Conservation (phyloP, 345 rosid genomes). For the Linum trigynum region DNA sequence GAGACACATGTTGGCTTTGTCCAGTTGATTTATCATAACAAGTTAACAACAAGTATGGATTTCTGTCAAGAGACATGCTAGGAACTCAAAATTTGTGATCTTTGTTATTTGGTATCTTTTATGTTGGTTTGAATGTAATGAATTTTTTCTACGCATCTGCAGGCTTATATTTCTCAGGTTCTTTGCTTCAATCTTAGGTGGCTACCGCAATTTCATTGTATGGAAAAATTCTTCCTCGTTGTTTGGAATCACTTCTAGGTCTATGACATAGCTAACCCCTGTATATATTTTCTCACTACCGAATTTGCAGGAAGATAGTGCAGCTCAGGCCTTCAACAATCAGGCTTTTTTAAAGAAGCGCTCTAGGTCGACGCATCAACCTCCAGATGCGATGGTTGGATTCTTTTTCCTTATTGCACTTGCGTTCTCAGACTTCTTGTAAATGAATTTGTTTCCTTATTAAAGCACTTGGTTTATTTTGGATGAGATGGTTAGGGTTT, state of each 20-base stretch:
- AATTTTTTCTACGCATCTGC: slow-evolving; percentile 21
- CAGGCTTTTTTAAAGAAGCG: slow-evolving; percentile 92
- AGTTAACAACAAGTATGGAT: too few species aligned
- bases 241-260: slow-evolving; percentile 11
- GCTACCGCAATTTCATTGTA: slow-evolving; percentile 98
- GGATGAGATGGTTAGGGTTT: background rate
- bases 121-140: slow-evolving; percentile 9
- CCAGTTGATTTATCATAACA: too few species aligned
- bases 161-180: slow-evolving; percentile 91
- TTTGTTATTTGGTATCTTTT: background rate
- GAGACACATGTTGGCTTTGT: too few species aligned
- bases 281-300: slow-evolving; percentile 11
- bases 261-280: slow-evolving; percentile 4
- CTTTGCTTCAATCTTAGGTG: slow-evolving; percentile 87
- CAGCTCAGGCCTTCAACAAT: slow-evolving; percentile 55
- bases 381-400: slow-evolving; percentile 82
- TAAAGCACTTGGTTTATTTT: background rate
- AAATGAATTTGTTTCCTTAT: background rate
- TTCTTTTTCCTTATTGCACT: slow-evolving; percentile 10
- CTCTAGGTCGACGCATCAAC: slow-evolving; percentile 82
- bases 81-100: too few species aligned
- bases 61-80: too few species aligned
- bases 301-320: slow-evolving; percentile 59
- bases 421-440: background rate
- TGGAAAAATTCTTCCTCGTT: slow-evolving; percentile 17